phyloP scores from a whole-genome alignment of 306 rosid genomes.

The Inga oerstediana region DNA sequence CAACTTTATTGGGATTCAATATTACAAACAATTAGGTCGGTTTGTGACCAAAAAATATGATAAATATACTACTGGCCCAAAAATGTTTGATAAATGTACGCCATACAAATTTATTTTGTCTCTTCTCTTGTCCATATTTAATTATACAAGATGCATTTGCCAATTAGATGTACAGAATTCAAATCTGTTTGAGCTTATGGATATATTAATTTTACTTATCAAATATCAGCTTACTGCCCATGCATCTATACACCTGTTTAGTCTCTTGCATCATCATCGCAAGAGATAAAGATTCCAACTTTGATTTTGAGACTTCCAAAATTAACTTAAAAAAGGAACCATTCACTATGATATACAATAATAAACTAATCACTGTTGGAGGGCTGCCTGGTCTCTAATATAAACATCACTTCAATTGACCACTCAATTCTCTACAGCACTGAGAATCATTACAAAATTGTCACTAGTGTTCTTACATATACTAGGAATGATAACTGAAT shows the following conservation, averaged over 20 bases:
- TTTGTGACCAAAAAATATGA: not conserved
- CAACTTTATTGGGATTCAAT: not conserved
- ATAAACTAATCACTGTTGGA: not conserved
- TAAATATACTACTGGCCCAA: no score
- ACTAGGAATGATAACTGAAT: slow-evolving; percentile 7
- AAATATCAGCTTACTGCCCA: no score
- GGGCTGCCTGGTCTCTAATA: not conserved
- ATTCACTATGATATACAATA: not conserved
- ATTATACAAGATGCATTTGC: not conserved
- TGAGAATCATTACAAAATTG: not conserved
- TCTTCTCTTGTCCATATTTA: not conserved
- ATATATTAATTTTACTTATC: not conserved
- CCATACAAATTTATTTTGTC: not conserved
- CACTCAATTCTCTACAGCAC: not conserved
- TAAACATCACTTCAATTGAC: not conserved
- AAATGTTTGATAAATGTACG: no score
- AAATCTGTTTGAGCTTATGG: not conserved
- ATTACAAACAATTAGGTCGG: no score
- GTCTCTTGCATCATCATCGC: not conserved
- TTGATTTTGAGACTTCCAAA: not conserved
- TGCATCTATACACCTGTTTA: not conserved
- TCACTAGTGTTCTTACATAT: not conserved
- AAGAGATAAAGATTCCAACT: not conserved
- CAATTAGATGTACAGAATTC: not conserved
- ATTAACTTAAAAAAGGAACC: not conserved